Conservation (phyloP, 1,284 basidiomycete species). For the Cryptococcus sp. region DNA sequence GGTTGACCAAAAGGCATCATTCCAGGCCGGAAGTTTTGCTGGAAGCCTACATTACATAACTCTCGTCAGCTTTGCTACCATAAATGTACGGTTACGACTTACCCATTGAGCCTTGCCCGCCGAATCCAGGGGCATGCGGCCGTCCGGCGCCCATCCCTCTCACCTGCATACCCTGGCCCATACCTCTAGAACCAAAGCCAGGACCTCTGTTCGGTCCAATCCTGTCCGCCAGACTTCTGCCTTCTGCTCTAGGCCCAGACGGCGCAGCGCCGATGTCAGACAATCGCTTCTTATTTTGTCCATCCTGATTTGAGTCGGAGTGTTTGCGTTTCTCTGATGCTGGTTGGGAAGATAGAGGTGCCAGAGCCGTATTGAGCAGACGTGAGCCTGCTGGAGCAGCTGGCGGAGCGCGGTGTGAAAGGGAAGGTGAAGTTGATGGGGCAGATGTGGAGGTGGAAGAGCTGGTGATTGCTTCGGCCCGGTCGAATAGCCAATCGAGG, state of each 20-base stretch:
- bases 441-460: slow-evolving; percentile 12
- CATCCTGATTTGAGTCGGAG: slow-evolving; percentile 16
- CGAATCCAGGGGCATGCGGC: too few species aligned
- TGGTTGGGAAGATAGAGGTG: slow-evolving; percentile 19
- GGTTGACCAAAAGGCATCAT: slow-evolving; percentile 25
- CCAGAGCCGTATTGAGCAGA: slow-evolving; percentile 26
- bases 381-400: slow-evolving; percentile 11
- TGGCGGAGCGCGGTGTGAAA: slow-evolving; percentile 3
- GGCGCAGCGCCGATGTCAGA: slow-evolving; percentile 17
- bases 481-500: slow-evolving; percentile 46
- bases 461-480: slow-evolving; percentile 17
- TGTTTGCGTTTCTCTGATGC: slow-evolving; percentile 29
- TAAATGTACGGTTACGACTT: background rate
- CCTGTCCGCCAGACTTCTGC: slow-evolving; percentile 25
- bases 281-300: slow-evolving; percentile 24
- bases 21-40: slow-evolving; percentile 20
- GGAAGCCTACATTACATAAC: slow-evolving; percentile 4
- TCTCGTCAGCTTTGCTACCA: too few species aligned
- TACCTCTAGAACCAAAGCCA: slow-evolving; percentile 4
- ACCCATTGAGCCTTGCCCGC: slow-evolving; percentile 16
- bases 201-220: slow-evolving; percentile 9
- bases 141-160: slow-evolving; percentile 10
- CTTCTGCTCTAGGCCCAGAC: slow-evolving; percentile 23
- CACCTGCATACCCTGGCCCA: slow-evolving; percentile 17
- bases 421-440: slow-evolving; percentile 10